A percentile compares a stretch with the other conserved stretches of the same genome.
Conservation (phyloP, 805 yeast genomes). For the Metschnikowia reukaufii region DNA sequence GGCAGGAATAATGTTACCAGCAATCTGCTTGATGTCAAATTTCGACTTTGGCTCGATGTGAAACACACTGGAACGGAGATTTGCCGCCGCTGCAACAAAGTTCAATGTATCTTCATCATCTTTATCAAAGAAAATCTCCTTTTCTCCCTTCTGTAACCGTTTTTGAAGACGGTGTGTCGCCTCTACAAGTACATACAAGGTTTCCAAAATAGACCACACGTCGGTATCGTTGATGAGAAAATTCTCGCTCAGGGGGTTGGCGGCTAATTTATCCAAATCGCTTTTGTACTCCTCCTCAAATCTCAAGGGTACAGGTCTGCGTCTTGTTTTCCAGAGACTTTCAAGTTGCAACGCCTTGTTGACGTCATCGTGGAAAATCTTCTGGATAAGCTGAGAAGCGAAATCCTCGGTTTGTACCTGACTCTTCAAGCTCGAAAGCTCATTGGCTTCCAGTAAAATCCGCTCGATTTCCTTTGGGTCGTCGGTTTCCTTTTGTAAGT, state of each 20-base stretch:
- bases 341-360: conserved; percentile 68
- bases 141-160: conserved; percentile 42
- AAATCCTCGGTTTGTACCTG: conserved; percentile 22
- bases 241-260: conserved; percentile 21
- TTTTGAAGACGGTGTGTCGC: conserved; percentile 50
- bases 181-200: conserved; percentile 55
- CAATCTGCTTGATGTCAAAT: conserved; percentile 89
- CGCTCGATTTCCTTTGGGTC: conserved; percentile 65
- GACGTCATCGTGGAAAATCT: conserved; percentile 74
- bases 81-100: conserved; percentile 85
- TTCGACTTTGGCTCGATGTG: conserved; percentile 69
- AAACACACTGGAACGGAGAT: conserved; percentile 70
- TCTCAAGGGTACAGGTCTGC: conserved; percentile 64
- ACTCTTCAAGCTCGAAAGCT: conserved; percentile 44
- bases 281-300: conserved; percentile 21
- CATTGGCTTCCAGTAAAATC: conserved; percentile 66
- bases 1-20: conserved; percentile 98
- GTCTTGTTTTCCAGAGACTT: conserved; percentile 74
- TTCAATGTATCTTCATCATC: conserved; percentile 90
- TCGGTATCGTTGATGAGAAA: conserved; percentile 38
- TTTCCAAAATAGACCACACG: conserved; percentile 64
- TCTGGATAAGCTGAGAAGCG: conserved; percentile 48
- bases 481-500: conserved; percentile 51
- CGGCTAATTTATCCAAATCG: conserved; percentile 17
- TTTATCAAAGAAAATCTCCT: conserved; percentile 72